A percentile compares a stretch with the other conserved stretches of the same genome.
phyloP scores from a whole-genome alignment of 148 eudicot species.

The Chenopodium quinoa region DNA sequence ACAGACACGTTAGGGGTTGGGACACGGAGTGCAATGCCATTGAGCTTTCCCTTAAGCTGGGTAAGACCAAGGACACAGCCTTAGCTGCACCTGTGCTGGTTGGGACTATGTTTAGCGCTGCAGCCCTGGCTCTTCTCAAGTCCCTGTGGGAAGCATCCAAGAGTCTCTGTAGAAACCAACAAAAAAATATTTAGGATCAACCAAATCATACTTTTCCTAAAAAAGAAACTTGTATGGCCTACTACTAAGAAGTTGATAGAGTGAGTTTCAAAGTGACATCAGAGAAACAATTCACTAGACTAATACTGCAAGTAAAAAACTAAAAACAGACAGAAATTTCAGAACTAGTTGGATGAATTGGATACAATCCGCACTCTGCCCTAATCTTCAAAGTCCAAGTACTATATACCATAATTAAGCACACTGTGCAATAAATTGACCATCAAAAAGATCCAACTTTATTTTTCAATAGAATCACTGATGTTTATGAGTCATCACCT shows the following conservation, averaged over 20 bases:
- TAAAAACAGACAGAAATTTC: not conserved
- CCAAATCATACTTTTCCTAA: not conserved
- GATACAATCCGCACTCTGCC: not conserved
- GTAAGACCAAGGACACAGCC: conserved; percentile 95
- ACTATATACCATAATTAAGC: not conserved
- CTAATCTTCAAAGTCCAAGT: not conserved
- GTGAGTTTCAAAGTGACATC: not conserved
- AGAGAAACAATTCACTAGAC: not conserved
- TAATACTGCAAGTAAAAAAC: not conserved
- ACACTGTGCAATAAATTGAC: not conserved
- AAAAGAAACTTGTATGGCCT: not conserved
- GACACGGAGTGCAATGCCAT: conserved; percentile 93
- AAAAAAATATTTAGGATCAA: not conserved
- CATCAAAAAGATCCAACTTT: not conserved
- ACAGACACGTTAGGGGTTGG: conserved; percentile 99
- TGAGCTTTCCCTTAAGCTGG: conserved; percentile 99
- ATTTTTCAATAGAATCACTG: not conserved
- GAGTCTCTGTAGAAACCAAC: conserved; percentile 61
- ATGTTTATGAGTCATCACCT: conserved; percentile 41
- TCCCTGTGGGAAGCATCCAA: conserved; percentile 98
- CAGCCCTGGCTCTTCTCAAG: conserved; percentile 96
- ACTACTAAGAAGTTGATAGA: not conserved
- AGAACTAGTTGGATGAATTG: not conserved
- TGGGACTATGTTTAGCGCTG: conserved; percentile 97
- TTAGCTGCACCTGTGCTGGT: conserved; percentile 99